Base-by-base conservation (phyloP, 2,329 filamentous ascomycete species). In the Hypoxylon sp. region DNA sequence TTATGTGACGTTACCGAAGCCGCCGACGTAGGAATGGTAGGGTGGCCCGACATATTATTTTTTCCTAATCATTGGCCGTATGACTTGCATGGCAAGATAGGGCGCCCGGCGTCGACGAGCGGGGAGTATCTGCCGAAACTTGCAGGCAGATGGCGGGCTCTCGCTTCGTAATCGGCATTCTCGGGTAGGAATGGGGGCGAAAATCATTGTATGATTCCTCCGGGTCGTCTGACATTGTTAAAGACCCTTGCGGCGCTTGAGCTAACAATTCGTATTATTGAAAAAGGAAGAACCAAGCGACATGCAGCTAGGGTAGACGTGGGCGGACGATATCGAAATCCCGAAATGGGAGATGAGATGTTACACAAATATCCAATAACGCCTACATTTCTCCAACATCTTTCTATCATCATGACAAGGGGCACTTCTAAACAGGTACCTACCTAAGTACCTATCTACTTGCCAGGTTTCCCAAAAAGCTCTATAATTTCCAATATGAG, bases 1-100 rank as follows among this genome's bases (percentile, higher is more conserved):
- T 49, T 44, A 54, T 61, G 58, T 59, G 56, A 59, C 56, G 56
- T 53, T 61, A 61, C 58, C 7, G 37, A 37, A 44, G 37, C 48
- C 49, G 58, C 49, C 20, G 44, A 61, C 27, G 48, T 53, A 61
- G 37, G 48, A 44, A 17, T 46, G 48, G 33, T 42, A 53, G 37
- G 48, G 49, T 61, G 35, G 37, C 58, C 37, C 25, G 40, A 31
- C 37, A 37, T 42, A 42, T 61, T 17, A 42, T 14, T 61, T 37
- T 17, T 6, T 4, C 22, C 31, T 49, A 25, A 11, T 20, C 13
- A 53, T 51, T 51, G 25, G 48, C 42, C 33, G 35, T 54, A 46
- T 33, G 40, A 27, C 27, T 13, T 25, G 33, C 48, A 37, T 46
- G 48, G 58, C 37, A 35, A 53, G 58, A 31, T 54, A 61, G n/a